Percentiles rank a stretch among this genome's conserved stretches.
These are phyloP conservation scores for Lentinus brumalis DNA, from an alignment of 768 basidiomycete genomes.

Conservation along the genomic window DNA sequence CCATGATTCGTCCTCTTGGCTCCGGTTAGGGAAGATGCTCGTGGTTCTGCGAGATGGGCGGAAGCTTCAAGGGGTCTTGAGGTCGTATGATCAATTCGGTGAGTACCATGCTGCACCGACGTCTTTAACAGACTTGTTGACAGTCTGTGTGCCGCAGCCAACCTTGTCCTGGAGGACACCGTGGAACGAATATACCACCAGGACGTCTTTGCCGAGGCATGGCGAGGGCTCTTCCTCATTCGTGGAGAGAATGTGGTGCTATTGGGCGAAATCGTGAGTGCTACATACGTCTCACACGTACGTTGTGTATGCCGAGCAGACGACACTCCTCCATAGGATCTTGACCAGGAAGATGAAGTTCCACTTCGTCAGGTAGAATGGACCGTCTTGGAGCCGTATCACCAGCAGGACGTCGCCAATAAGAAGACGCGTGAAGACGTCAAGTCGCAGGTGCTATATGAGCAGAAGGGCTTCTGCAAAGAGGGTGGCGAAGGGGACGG, in stretches of 20 bases:
- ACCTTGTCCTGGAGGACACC: conserved; percentile 95
- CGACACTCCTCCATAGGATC: conserved; percentile 56
- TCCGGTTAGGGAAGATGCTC: conserved; percentile 89
- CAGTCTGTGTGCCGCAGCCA: conserved; percentile 56
- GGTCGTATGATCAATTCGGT: conserved; percentile 99
- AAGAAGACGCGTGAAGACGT: conserved; percentile 82
- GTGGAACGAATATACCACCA: conserved; percentile 94
- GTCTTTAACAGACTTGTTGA: not conserved
- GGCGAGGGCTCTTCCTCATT: conserved; percentile 89
- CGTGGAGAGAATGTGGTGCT: conserved; percentile 98
- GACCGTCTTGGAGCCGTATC: conserved; percentile 65
- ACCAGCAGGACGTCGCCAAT: conserved; percentile 69
- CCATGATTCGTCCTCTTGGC: conserved; percentile 26
- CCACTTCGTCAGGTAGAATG: conserved; percentile 78
- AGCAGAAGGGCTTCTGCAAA: conserved; percentile 88
- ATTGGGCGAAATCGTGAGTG: conserved; percentile 91
- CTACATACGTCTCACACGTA: not conserved
- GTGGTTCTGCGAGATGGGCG: conserved; percentile 95
- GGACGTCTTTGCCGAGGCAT: conserved; percentile 84
- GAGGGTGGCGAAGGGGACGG: conserved; percentile 97
- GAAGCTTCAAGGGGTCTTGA: conserved; percentile 93
- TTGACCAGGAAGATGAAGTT: conserved; percentile 90
- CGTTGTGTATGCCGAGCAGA: not conserved
- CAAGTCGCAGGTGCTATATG: conserved; percentile 81
- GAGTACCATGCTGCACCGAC: conserved; percentile 10